A percentile compares a stretch with the other conserved stretches of the same genome.
These are phyloP conservation scores for Candida peoriensis DNA, from an alignment of 805 yeast species.

Conservation along the genomic window DNA sequence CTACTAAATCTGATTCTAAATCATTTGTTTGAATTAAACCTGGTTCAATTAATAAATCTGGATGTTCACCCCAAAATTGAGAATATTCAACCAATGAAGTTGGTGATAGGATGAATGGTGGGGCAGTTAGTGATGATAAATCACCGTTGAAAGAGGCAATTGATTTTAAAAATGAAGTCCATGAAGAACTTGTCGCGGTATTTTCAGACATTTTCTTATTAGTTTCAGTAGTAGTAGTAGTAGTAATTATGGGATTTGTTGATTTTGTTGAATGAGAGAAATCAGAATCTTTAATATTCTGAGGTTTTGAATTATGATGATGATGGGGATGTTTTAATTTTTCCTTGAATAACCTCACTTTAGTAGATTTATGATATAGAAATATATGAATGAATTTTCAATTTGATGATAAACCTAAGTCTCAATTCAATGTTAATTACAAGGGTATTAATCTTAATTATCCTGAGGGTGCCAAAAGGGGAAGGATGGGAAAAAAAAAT, in stretches of 20 bases:
- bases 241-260: not conserved
- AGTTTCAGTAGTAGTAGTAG: not conserved
- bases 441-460: too few relatives aligned
- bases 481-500: too few relatives aligned
- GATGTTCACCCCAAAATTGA: constrained; percentile 94
- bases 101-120: constrained; percentile 92
- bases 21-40: constrained; percentile 39
- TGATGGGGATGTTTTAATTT: too few relatives aligned
- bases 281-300: not conserved
- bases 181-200: constrained; percentile 45
- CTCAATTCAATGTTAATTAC: too few relatives aligned
- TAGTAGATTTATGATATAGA: too few relatives aligned
- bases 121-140: constrained; percentile 90
- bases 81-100: constrained; percentile 87
- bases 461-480: too few relatives aligned
- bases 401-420: too few relatives aligned
- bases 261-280: not conserved
- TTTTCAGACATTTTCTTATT: constrained; percentile 24
- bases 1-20: constrained; percentile 44
- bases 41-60: constrained; percentile 76
- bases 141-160: constrained; percentile 93
- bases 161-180: constrained; percentile 89
- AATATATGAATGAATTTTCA: too few relatives aligned
- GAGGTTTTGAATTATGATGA: not conserved
- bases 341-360: too few relatives aligned